phyloP scores from a whole-genome alignment of 495 filamentous ascomycete genomes.

The Aspergillus saccharolyticus region DNA sequence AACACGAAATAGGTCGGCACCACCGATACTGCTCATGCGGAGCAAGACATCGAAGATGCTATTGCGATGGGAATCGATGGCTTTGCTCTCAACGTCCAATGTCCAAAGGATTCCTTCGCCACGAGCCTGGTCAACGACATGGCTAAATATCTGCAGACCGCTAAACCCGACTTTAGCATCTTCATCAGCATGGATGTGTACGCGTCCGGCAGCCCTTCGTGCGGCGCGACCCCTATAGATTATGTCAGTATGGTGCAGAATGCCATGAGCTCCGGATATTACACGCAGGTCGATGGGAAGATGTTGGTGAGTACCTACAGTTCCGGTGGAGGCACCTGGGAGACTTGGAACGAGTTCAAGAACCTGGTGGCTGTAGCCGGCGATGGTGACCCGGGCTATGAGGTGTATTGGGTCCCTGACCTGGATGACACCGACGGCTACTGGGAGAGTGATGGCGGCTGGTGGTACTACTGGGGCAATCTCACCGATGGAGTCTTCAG shows the following conservation, averaged over 20 bases:
- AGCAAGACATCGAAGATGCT: too few species aligned
- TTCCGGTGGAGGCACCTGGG: neutral
- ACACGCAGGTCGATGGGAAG: neutral
- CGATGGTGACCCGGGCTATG: neutral
- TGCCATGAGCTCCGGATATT: neutral
- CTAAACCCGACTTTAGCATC: slow-evolving; percentile 17
- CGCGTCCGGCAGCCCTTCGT: neutral
- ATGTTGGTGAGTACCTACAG: neutral
- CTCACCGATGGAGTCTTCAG: slow-evolving; percentile 30
- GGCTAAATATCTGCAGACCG: too few species aligned
- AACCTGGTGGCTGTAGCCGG: too few species aligned
- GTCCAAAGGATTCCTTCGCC: too few species aligned
- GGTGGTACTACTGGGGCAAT: slow-evolving; percentile 17
- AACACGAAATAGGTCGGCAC: too few species aligned
- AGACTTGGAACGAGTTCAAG: neutral
- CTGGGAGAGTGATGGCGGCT: slow-evolving; percentile 14
- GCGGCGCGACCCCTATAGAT: neutral
- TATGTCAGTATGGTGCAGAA: neutral
- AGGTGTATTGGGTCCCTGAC: neutral
- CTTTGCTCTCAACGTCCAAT: too few species aligned
- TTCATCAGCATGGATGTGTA: slow-evolving; percentile 30
- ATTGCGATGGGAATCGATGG: too few species aligned
- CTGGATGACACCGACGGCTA: neutral
- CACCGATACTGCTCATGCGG: too few species aligned
- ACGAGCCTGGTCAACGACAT: too few species aligned